These are phyloP conservation scores for Phytophthora sp. DNA, from an alignment of 352 stramenopile genomes.

Conservation along the genomic window DNA sequence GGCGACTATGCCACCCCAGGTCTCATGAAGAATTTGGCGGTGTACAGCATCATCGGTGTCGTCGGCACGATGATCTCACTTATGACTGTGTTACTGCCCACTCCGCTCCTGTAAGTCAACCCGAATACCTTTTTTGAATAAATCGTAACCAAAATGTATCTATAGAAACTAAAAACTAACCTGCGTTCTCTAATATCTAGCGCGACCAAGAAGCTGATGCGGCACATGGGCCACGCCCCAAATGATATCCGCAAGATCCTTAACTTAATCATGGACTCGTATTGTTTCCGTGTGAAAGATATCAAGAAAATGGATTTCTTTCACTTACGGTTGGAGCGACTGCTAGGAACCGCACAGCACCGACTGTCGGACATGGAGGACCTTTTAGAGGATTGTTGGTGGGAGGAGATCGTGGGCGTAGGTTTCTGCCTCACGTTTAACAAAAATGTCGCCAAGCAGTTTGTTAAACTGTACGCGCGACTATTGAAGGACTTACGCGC, in stretches of 20 bases:
- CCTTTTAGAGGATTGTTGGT: slow-evolving; percentile 71
- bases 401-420: slow-evolving; percentile 68
- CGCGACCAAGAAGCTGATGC: slow-evolving; percentile 58
- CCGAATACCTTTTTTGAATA: background rate
- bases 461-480: slow-evolving; percentile 62
- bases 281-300: slow-evolving; percentile 77
- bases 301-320: slow-evolving; percentile 84
- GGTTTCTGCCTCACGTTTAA: slow-evolving; percentile 65
- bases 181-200: slow-evolving; percentile 22
- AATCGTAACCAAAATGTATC: no score
- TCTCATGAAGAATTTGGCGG: slow-evolving; percentile 67
- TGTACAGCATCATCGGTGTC: slow-evolving; percentile 68
- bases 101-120: slow-evolving; percentile 59
- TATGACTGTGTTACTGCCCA: slow-evolving; percentile 56
- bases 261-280: slow-evolving; percentile 80
- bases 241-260: slow-evolving; percentile 75
- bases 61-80: slow-evolving; percentile 69
- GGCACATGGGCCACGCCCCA: slow-evolving; percentile 49
- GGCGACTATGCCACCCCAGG: slow-evolving; percentile 49
- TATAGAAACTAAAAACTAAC: background rate
- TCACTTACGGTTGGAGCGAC: slow-evolving; percentile 53
- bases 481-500: slow-evolving; percentile 66
- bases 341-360: slow-evolving; percentile 40
- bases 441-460: slow-evolving; percentile 72
- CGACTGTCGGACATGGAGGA: slow-evolving; percentile 55